Evolutionary conservation across 208 protist genomes (phyloP).

Genomic region (Trichomonas vaginalis): DNA sequence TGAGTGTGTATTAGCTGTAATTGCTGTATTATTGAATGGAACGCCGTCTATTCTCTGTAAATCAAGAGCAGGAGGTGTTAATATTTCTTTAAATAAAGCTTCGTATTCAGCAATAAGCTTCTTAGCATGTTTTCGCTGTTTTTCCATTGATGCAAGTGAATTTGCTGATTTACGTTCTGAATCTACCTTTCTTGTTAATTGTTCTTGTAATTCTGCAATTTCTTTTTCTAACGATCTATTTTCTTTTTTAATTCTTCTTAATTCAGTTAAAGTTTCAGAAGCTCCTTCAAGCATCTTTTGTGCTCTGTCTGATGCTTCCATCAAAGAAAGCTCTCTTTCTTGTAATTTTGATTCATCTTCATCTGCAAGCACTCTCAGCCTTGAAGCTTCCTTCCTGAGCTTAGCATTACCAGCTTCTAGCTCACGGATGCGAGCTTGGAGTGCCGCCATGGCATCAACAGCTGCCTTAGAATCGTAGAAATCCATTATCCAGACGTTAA

Average conservation of each 20-base stretch:
- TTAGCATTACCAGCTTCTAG: neutral
- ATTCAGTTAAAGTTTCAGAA: neutral
- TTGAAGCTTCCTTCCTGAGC: neutral
- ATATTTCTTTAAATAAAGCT: neutral
- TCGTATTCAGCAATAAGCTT: neutral
- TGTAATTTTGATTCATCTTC: neutral
- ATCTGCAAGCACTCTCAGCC: neutral
- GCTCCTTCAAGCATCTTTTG: neutral
- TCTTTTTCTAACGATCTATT: neutral
- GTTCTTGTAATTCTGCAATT: neutral
- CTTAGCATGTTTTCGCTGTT: neutral
- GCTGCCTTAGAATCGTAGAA: neutral
- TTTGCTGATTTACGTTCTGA: neutral
- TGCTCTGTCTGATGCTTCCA: neutral
- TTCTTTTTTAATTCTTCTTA: neutral
- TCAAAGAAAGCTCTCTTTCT: neutral
- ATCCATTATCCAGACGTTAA: no score
- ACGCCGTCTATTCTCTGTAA: neutral
- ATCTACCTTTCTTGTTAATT: neutral
- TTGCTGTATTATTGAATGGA: neutral
- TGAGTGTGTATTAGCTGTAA: neutral
- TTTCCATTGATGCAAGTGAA: neutral
- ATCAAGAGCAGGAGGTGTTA: neutral
- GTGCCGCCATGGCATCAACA: conserved; percentile 9
- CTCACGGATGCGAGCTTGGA: neutral